Conservation (phyloP, 2,329 filamentous ascomycete genomes). For the Magnaporthales sp. region DNA sequence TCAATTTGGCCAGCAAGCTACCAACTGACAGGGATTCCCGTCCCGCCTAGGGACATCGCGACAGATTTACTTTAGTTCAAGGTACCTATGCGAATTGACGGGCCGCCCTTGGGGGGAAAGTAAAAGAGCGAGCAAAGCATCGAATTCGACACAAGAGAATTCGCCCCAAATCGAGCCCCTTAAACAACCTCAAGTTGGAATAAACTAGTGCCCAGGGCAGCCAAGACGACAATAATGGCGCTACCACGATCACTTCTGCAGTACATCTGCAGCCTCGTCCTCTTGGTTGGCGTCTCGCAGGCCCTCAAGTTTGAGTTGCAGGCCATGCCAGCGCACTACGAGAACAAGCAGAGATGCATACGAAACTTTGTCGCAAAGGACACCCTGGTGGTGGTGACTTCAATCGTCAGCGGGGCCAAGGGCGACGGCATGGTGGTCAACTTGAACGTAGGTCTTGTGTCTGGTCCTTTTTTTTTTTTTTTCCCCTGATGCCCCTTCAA, state of each 20-base stretch:
- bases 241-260: conserved; percentile 39
- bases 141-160: not conserved
- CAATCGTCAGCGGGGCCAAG: conserved; percentile 73
- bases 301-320: conserved; percentile 92
- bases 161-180: not conserved
- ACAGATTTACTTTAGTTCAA: conserved; percentile 6
- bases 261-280: conserved; percentile 47
- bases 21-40: conserved; percentile 3
- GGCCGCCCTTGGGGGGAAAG: not conserved
- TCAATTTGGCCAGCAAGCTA: not conserved
- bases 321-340: conserved; percentile 54
- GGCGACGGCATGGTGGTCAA: conserved; percentile 91
- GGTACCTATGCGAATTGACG: not conserved
- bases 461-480: not conserved
- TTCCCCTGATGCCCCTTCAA: not conserved
- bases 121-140: not conserved
- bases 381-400: conserved; percentile 91
- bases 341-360: conserved; percentile 76
- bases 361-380: conserved; percentile 91
- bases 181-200: not conserved
- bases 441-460: conserved; percentile 78
- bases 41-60: conserved; percentile 3
- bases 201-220: not conserved
- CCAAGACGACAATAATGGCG: not conserved
- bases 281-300: conserved; percentile 43